Base-by-base conservation (phyloP, 345 rosid species). In the Eucalyptus grandis region DNA sequence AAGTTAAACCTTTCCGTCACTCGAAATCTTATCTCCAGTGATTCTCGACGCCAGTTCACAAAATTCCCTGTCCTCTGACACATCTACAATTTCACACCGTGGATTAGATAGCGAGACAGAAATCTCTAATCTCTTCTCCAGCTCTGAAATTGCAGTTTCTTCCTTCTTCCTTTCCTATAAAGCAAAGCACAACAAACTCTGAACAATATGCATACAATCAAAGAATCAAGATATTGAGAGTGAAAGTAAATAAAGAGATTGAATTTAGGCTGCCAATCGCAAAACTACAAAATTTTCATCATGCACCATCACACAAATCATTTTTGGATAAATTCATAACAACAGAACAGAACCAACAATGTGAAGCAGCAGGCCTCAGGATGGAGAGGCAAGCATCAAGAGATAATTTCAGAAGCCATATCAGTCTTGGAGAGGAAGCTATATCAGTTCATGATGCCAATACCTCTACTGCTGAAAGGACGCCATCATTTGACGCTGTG, bases 21-120 rank as follows among this genome's bases (percentile, higher is more conserved):
- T 90, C 88, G 90, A 91, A 90, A 91, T 90, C 93, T 86, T 89
- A 82, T 92, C 95, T 72, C 92, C 97, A 54, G 88, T 88, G 86
- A 96, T 90, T 88, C 92, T 93, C 17, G 91, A 91, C 49, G 98
- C 98, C 65, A 98, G 92, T 80, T 96, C 98, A 90, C 93, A 90
- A 85, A 98, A 94, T 69, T 98, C 98, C 89, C 89, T 94, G 90
- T 98, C 99, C 88, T 97, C 97, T 30, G 91, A 89, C 93, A 93
- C 98, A 90, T 96, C 95, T 21, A 93, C 88, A 56, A 96, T 93
- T 89, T 94, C 94, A 89, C 90, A 92, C 85, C 90, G 91, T 7
- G 86, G 91, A 88, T 93, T 87, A 54, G 93, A 91, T 88, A 91
- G 89, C 37, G 94, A 92, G 90, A 94, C 92, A 86, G 94, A 93